phyloP scores from a whole-genome alignment of 2,329 filamentous ascomycete species.

The Xylaria hypoxylon region DNA sequence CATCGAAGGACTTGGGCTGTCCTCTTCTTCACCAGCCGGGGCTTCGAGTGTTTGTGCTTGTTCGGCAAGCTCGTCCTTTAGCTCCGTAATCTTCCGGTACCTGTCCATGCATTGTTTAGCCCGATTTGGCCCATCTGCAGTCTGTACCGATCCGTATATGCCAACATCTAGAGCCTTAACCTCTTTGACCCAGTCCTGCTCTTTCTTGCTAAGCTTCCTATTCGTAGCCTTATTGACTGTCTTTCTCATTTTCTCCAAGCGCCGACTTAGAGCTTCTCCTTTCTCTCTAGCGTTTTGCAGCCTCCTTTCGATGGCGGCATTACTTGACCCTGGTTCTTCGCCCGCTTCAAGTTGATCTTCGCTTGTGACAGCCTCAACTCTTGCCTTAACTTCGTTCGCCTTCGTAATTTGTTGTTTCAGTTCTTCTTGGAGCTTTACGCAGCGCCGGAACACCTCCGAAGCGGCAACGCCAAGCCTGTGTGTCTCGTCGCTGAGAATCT shows the following conservation, averaged over 20 bases:
- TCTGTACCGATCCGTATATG: conserved; percentile 54
- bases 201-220: conserved; percentile 71
- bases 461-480: conserved; percentile 75
- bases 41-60: conserved; percentile 60
- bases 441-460: conserved; percentile 78
- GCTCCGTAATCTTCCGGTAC: conserved; percentile 65
- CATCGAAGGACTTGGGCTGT: conserved; percentile 50
- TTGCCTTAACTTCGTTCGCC: conserved; percentile 72
- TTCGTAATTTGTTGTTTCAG: conserved; percentile 74
- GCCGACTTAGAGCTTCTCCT: conserved; percentile 60
- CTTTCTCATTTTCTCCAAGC: conserved; percentile 62
- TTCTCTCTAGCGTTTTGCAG: conserved; percentile 60
- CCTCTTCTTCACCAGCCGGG: conserved; percentile 47
- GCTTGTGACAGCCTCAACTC: conserved; percentile 74
- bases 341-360: conserved; percentile 64
- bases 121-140: conserved; percentile 51
- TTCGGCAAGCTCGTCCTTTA: conserved; percentile 65
- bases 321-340: conserved; percentile 64
- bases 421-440: conserved; percentile 75
- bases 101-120: conserved; percentile 67
- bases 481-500: conserved; percentile 76
- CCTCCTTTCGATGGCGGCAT: conserved; percentile 68
- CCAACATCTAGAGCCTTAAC: conserved; percentile 56
- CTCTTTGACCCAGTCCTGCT: conserved; percentile 63
- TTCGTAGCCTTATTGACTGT: conserved; percentile 59